Evolutionary conservation across 108 stramenopile species (phyloP).

Genomic region (Pseudonitzschia multiseries): DNA sequence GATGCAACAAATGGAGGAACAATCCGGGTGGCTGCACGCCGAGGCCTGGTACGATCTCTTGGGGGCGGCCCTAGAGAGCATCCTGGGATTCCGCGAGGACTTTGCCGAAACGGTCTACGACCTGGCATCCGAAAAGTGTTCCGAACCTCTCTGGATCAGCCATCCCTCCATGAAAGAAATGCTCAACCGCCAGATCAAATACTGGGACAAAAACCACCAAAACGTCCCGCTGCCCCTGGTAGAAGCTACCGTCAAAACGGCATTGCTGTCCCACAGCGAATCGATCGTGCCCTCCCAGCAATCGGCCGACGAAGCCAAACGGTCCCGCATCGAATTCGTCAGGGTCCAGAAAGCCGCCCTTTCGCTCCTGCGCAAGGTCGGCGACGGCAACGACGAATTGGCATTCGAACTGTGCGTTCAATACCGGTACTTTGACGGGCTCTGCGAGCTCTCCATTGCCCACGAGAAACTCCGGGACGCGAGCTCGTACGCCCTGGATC

Average conservation of each 20-base stretch:
- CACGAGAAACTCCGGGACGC: conserved; percentile 40
- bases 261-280: conserved; percentile 31
- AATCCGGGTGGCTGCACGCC: neutral
- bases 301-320: neutral
- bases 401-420: conserved; percentile 41
- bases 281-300: neutral
- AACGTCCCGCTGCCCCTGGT: conserved; percentile 1
- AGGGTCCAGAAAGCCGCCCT: conserved; percentile 25
- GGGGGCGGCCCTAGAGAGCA: conserved; percentile 7
- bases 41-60: conserved; percentile 26
- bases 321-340: conserved; percentile 16
- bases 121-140: conserved; percentile 11
- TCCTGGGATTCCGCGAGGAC: conserved; percentile 28
- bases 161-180: conserved; percentile 31
- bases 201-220: conserved; percentile 27
- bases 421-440: conserved; percentile 34
- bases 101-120: conserved; percentile 26
- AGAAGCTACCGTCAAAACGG: conserved; percentile 26
- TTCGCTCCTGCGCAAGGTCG: conserved; percentile 19
- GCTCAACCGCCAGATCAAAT: conserved; percentile 25
- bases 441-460: conserved; percentile 42
- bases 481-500: conserved; percentile 28
- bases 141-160: conserved; percentile 28
- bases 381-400: conserved; percentile 27
- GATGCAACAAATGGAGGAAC: conserved; percentile 3